Conservation (phyloP, 192 early-diverging fungal genomes). For the Backusella tarrabulga region DNA sequence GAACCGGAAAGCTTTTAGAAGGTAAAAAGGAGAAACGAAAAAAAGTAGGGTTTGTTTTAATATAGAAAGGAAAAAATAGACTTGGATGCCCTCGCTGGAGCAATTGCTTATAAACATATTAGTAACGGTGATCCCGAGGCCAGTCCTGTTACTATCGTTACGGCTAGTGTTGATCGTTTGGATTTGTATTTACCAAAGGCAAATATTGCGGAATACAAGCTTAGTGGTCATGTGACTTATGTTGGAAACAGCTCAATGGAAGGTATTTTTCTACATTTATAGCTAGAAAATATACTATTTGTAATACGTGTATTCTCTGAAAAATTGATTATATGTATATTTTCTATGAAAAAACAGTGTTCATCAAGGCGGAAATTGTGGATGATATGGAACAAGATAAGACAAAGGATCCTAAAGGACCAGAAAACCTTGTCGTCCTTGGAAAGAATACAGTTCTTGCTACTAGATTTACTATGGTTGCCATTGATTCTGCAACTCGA, state of each 20-base stretch:
- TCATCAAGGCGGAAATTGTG: background rate
- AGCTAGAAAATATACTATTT: background rate
- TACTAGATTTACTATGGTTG: slow-evolving; percentile 93
- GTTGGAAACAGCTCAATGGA: slow-evolving; percentile 93
- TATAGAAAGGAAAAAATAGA: slow-evolving; percentile 26
- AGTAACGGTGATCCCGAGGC: slow-evolving; percentile 35
- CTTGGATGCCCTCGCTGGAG: slow-evolving; percentile 79
- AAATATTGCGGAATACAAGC: slow-evolving; percentile 64
- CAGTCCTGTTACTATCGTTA: slow-evolving; percentile 74
- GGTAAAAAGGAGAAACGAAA: slow-evolving; percentile 28
- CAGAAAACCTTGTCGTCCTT: background rate
- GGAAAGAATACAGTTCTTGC: slow-evolving; percentile 58
- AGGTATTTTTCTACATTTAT: slow-evolving; percentile 27
- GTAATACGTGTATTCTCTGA: background rate
- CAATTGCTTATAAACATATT: slow-evolving; percentile 76
- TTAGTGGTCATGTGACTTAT: slow-evolving; percentile 82
- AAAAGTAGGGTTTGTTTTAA: background rate
- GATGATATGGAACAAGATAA: background rate
- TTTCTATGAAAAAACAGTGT: background rate
- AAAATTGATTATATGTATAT: background rate
- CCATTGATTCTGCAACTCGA: slow-evolving; percentile 66
- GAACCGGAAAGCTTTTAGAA: slow-evolving; percentile 84
- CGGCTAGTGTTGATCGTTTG: slow-evolving; percentile 86
- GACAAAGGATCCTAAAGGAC: background rate
- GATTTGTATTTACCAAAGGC: slow-evolving; percentile 68